Evolutionary conservation across 2,329 filamentous ascomycete genomes (phyloP).

Genomic region (Pseudocercospora musae): DNA sequence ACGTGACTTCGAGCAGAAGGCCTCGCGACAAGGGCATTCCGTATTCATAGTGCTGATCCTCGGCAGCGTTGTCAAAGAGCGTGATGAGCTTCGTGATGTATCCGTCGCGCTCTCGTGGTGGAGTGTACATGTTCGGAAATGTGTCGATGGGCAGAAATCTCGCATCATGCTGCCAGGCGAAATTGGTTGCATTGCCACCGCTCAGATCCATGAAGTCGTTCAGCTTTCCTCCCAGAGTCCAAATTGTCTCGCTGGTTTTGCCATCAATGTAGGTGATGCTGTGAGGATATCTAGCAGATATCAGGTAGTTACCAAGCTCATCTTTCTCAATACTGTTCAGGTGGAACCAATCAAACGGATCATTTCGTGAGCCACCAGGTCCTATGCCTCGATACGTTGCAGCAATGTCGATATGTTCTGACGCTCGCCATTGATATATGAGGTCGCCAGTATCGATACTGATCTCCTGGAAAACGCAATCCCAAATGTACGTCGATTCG

Average conservation of each 20-base stretch:
- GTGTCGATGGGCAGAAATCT: constrained; percentile 27
- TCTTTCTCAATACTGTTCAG: constrained; percentile 53
- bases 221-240: constrained; percentile 48
- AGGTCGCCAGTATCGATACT: constrained; percentile 44
- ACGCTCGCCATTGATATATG: constrained; percentile 48
- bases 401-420: constrained; percentile 41
- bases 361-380: constrained; percentile 40
- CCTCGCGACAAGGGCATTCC: constrained; percentile 31
- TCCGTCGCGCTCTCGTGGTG: constrained; percentile 20
- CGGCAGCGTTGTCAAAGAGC: constrained; percentile 53
- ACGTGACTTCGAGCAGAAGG: constrained; percentile 34
- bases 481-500: constrained; percentile 37
- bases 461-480: constrained; percentile 47
- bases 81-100: constrained; percentile 46
- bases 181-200: constrained; percentile 28
- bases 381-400: constrained; percentile 37
- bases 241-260: constrained; percentile 43
- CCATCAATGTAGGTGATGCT: constrained; percentile 46
- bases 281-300: constrained; percentile 45
- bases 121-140: constrained; percentile 28
- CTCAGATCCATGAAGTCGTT: constrained; percentile 37
- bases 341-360: constrained; percentile 53
- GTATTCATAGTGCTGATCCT: constrained; percentile 39
- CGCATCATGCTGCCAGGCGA: constrained; percentile 37
- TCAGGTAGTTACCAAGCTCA: constrained; percentile 45